phyloP scores from a whole-genome alignment of 306 rosid genomes.

The Pachyrhizus erosus region DNA sequence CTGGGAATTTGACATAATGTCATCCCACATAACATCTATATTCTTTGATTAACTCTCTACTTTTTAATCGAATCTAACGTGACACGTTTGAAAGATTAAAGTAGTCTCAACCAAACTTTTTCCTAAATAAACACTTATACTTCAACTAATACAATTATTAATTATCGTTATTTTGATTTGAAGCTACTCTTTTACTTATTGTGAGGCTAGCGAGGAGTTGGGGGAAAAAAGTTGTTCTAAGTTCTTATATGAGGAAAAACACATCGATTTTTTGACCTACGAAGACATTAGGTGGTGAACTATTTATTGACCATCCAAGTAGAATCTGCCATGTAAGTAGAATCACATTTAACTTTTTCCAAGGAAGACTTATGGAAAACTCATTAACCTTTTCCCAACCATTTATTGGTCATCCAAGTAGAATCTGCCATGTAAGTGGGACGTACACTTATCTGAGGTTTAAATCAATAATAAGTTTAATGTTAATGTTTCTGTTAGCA shows the following conservation, averaged over 20 bases:
- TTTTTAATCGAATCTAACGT: neutral
- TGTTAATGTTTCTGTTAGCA: slow-evolving; percentile 30
- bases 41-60: too few relatives aligned
- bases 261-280: slow-evolving; percentile 48
- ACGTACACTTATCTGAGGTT: neutral
- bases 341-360: slow-evolving; percentile 3
- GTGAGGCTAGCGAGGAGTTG: slow-evolving; percentile 56
- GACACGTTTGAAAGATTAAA: neutral
- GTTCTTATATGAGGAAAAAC: slow-evolving; percentile 50
- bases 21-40: too few relatives aligned
- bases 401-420: slow-evolving; percentile 46
- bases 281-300: slow-evolving; percentile 53
- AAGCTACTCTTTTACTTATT: slow-evolving; percentile 47
- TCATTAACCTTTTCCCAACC: slow-evolving; percentile 1
- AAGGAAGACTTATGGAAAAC: neutral
- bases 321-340: neutral
- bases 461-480: slow-evolving; percentile 55
- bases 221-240: slow-evolving; percentile 47
- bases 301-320: neutral
- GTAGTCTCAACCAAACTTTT: neutral
- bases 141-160: slow-evolving; percentile 27
- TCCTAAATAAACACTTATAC: neutral
- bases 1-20: too few relatives aligned
- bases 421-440: slow-evolving; percentile 40
- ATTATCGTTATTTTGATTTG: slow-evolving; percentile 27